Evolutionary conservation across 352 stramenopile species (phyloP).

Genomic region (Pilasporangium apinafurcum): DNA sequence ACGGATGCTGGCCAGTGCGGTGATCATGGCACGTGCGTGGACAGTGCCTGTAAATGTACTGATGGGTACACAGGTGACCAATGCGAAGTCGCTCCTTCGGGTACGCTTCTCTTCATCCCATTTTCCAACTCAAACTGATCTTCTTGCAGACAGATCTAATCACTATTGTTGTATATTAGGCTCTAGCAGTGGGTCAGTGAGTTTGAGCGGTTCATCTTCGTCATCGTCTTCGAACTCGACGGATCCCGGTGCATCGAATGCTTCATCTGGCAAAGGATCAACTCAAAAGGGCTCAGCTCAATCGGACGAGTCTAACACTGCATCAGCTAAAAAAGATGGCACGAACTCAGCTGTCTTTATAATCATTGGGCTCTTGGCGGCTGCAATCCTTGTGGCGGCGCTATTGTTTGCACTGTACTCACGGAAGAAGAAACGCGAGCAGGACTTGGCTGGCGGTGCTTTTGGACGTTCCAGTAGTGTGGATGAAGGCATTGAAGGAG

Average conservation of each 20-base stretch:
- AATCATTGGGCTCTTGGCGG: slow-evolving; percentile 55
- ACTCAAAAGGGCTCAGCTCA: slow-evolving; percentile 7
- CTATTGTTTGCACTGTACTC: slow-evolving; percentile 73
- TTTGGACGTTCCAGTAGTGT: slow-evolving; percentile 38
- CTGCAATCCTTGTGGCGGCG: slow-evolving; percentile 52
- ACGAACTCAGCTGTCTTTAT: slow-evolving; percentile 60
- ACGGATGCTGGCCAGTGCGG: slow-evolving; percentile 36
- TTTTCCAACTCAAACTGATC: no score
- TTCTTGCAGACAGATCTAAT: no score
- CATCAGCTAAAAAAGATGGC: slow-evolving; percentile 13
- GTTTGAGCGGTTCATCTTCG: slow-evolving; percentile 2
- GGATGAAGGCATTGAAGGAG: slow-evolving; percentile 18
- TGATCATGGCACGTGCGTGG: slow-evolving; percentile 29
- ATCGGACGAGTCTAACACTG: slow-evolving; percentile 11
- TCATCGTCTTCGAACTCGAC: neutral
- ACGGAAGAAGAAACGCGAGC: slow-evolving; percentile 57
- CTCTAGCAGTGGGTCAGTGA: slow-evolving; percentile 2
- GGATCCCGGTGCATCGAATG: no score
- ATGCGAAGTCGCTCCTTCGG: slow-evolving; percentile 31
- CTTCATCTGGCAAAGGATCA: no score
- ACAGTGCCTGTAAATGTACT: slow-evolving; percentile 25
- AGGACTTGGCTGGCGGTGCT: slow-evolving; percentile 35
- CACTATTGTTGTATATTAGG: no score
- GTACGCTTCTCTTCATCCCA: slow-evolving; percentile 11
- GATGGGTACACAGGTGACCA: slow-evolving; percentile 36